Evolutionary conservation across 192 early-diverging fungal genomes (phyloP), one percentile per base, ranked within the genome.

Genomic region (Entomortierella chlamydospora): DNA sequence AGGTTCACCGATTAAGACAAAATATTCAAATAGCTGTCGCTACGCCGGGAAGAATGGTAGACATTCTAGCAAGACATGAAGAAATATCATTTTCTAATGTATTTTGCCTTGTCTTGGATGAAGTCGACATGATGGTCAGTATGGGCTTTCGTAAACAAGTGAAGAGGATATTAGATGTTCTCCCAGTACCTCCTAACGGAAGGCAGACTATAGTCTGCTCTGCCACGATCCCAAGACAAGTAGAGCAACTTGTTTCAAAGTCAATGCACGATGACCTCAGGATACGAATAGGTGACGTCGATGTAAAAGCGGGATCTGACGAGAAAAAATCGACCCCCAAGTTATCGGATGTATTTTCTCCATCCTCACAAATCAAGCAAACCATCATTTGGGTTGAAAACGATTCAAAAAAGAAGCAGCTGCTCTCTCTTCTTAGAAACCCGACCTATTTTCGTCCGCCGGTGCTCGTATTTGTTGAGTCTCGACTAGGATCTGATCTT

Each of bases 361-460:
- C 76, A 5, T 61, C 77, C 15, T 82, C 70, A 17, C 39, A 61
- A 34, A 82, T 89, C 50, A 84, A 86, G 26, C 88, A 89, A 34
- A 89, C 88, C 6, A 61, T 89, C 41, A 51, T 89, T 8, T 89
- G 88, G 88, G 83, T 89, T 1, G 86, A 87, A 39, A 87, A 87
- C 56, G 67, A 68, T 2, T 85, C 82, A 29, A 89, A 89, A 68
- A 76, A 83, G 47, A 89, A 89, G 33, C 71, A 82, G n/a, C 68
- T 89, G 0, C 79, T 87, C 30, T 87, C 86, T 7, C 72, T 89
- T 49, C 63, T 89, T 8, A 82, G 72, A 28, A 81, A 89, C 25
- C 81, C 86, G 25, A 87, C 79, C 13, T 89, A 89, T 52, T 87
- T 73, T 34, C 61, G 62, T 2, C 86, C 86, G 8, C 88, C 88